A percentile compares a stretch with the other conserved stretches of the same genome.
Conservation (phyloP, 2,329 filamentous ascomycete species). For the Botrytis paeoniae region DNA sequence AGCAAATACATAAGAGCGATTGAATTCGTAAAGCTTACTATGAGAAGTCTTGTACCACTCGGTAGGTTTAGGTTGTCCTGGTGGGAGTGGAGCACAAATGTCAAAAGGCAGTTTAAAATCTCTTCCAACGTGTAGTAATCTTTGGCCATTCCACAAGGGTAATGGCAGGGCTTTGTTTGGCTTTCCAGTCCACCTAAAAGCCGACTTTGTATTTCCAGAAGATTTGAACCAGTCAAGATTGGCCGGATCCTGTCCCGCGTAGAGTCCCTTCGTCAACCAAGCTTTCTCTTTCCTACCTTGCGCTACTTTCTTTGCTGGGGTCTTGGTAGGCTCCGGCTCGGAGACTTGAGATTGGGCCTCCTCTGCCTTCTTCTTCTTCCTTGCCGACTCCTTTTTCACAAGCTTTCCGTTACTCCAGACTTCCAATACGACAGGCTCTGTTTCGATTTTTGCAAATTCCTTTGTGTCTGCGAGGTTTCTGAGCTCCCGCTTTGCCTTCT, state of each 20-base stretch:
- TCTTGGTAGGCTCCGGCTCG: slow-evolving; percentile 7
- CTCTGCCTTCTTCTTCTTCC: slow-evolving; percentile 37
- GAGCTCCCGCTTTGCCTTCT: slow-evolving; percentile 55
- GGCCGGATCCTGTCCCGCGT: slow-evolving; percentile 68
- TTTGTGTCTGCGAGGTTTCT: slow-evolving; percentile 59
- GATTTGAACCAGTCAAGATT: slow-evolving; percentile 32
- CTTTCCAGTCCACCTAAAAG: slow-evolving; percentile 44
- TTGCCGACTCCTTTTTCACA: slow-evolving; percentile 43
- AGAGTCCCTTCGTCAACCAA: slow-evolving; percentile 80
- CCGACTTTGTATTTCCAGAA: slow-evolving; percentile 19
- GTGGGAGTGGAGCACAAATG: slow-evolving; percentile 81
- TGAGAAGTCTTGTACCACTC: slow-evolving; percentile 91
- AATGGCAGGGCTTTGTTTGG: slow-evolving; percentile 63
- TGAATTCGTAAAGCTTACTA: slow-evolving; percentile 55
- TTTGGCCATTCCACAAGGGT: slow-evolving; percentile 75
- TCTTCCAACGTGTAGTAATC: slow-evolving; percentile 66
- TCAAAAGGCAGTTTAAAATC: slow-evolving; percentile 90
- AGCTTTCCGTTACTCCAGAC: slow-evolving; percentile 66
- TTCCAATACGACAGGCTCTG: slow-evolving; percentile 54
- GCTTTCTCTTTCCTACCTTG: slow-evolving; percentile 34
- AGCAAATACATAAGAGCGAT: slow-evolving; percentile 20
- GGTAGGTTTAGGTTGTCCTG: slow-evolving; percentile 84
- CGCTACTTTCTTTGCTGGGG: slow-evolving; percentile 23
- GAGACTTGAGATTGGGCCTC: slow-evolving; percentile 33
- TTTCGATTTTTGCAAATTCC: slow-evolving; percentile 59